Base-by-base conservation (phyloP, 164 flowering plant species). In the Chloranthus sessilifolius region DNA sequence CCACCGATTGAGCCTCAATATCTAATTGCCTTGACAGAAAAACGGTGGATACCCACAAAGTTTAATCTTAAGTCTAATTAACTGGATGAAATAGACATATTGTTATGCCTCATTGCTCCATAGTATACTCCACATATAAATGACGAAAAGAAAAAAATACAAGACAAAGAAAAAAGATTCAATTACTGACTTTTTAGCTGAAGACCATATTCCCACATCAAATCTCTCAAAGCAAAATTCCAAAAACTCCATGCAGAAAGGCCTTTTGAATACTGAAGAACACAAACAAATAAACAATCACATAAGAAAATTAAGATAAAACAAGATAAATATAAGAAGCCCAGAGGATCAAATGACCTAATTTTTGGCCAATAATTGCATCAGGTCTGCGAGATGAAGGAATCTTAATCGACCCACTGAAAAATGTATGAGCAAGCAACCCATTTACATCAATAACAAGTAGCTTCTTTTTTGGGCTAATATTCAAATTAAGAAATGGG, bases 151-250 rank as follows among this genome's bases (percentile, higher is more conserved):
- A n/a, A n/a, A n/a, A n/a, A n/a, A n/a, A n/a, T n/a, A n/a, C n/a
- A n/a, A n/a, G n/a, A n/a, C n/a, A n/a, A n/a, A n/a, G n/a, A n/a
- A n/a, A n/a, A 34, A 33, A 38, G 21, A 3, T 17, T 9, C 12
- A 37, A 43, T 39, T 9, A 47, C 47, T 19, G 78, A 87, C 96
- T 57, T 73, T 23, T 53, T 59, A 69, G 89, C 82, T 38, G 96
- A 82, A 7, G 97, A 80, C 95, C 95, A 88, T 16, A 88, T 63
- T 19, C 75, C 95, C 36, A 89, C 85, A 56, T 89, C 79, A 63
- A 89, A 89, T 50, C 70, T 74, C 65, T 80, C 79, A 58, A 83
- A 78, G 64, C 97, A 89, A 67, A 85, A 89, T 53, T 55, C 60
- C 47, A 89, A 55, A 50, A 88, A 88, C 47, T 88, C 95, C 45